A percentile compares a stretch with the other conserved stretches of the same genome.
Conservation (phyloP, 306 rosid genomes). For the Cicer chorassanicum region DNA sequence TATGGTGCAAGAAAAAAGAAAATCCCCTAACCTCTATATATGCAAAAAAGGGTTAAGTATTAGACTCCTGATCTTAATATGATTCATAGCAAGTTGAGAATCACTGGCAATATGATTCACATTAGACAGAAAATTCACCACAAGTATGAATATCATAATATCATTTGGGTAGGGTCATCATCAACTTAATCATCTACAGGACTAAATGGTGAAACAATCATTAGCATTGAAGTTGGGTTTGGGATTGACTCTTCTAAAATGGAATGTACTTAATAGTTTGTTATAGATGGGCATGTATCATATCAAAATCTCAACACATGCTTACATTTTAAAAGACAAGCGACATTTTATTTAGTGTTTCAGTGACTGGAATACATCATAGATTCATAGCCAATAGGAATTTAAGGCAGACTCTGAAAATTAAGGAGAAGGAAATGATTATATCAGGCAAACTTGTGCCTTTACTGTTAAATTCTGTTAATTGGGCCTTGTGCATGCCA, state of each 20-base stretch:
- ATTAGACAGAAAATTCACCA: no score
- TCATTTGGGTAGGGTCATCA: no score
- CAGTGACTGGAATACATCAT: neutral
- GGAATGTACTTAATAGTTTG: no score
- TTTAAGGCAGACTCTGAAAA: neutral
- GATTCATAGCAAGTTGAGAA: no score
- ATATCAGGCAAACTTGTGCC: neutral
- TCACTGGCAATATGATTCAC: no score
- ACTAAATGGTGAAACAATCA: no score
- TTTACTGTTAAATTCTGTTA: slow-evolving; percentile 21
- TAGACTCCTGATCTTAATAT: neutral
- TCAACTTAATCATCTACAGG: no score
- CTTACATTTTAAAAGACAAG: neutral
- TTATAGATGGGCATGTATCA: no score
- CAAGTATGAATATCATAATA: no score
- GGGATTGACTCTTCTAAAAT: no score
- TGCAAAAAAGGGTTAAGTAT: neutral
- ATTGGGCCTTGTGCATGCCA: slow-evolving; percentile 29
- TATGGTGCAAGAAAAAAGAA: neutral
- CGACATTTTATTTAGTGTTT: neutral
- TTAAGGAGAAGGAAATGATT: neutral
- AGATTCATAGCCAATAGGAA: neutral
- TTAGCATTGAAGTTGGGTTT: no score
- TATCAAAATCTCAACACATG: no score
- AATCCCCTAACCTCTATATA: neutral